Evolutionary conservation across 2,329 filamentous ascomycete genomes (phyloP).

Genomic region (Cladosporium sphaerospermum): DNA sequence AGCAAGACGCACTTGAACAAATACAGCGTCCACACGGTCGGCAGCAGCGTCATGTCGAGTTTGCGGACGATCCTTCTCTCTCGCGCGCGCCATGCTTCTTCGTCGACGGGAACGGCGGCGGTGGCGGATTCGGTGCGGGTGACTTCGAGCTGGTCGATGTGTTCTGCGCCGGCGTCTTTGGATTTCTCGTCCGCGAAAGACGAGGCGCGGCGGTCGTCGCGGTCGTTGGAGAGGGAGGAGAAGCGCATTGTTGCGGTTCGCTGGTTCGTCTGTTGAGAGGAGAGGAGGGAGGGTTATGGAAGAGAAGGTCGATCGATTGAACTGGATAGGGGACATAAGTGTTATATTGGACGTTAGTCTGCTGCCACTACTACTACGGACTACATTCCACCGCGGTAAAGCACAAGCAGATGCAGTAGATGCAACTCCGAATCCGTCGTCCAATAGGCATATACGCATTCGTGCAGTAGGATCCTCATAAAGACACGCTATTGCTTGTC

Average conservation of each 20-base stretch:
- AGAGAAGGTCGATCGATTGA: no score
- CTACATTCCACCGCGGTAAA: no score
- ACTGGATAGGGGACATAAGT: no score
- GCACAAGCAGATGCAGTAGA: no score
- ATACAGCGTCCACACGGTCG: not conserved
- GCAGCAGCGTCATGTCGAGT: conserved; percentile 5
- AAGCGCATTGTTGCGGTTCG: not conserved
- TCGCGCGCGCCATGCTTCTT: not conserved
- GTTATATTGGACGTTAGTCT: no score
- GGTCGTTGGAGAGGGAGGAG: not conserved
- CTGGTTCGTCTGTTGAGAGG: no score
- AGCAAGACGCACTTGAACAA: conserved; percentile 3
- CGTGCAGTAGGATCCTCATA: no score
- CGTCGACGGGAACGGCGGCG: not conserved
- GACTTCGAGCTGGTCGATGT: not conserved
- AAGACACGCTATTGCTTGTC: no score
- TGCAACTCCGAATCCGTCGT: no score
- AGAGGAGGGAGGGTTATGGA: not conserved
- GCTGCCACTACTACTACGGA: no score
- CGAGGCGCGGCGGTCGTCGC: not conserved
- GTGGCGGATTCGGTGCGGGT: not conserved
- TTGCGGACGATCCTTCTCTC: conserved; percentile 2
- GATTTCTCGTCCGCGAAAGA: not conserved
- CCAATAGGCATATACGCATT: no score
- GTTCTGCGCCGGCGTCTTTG: not conserved